phyloP scores from a whole-genome alignment of 1,284 basidiomycete species.

The Chalciporus piperatoides region DNA sequence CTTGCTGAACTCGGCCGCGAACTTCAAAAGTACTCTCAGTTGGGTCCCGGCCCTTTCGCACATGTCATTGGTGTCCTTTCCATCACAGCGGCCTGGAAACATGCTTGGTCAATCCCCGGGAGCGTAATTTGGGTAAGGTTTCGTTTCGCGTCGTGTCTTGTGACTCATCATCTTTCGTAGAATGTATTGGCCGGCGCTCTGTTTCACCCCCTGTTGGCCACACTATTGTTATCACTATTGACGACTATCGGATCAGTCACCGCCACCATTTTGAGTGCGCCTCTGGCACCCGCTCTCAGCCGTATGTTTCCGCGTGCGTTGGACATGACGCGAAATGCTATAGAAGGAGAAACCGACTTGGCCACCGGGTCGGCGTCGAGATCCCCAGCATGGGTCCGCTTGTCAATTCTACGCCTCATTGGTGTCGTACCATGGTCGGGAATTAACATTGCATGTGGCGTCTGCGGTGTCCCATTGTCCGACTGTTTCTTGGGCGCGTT shows the following conservation, averaged over 20 bases:
- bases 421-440: conserved; percentile 93
- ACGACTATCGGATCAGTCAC: conserved; percentile 83
- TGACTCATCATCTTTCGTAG: conserved; percentile 39
- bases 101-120: conserved; percentile 91
- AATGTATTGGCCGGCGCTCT: conserved; percentile 88
- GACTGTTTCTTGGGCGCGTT: conserved; percentile 80
- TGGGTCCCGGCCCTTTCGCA: conserved; percentile 54
- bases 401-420: conserved; percentile 81
- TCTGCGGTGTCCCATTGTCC: conserved; percentile 71
- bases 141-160: conserved; percentile 16
- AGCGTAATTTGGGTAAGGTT: conserved; percentile 79
- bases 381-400: conserved; percentile 76
- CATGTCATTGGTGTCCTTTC: conserved; percentile 81
- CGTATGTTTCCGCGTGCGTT: conserved; percentile 79
- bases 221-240: conserved; percentile 73
- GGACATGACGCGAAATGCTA: conserved; percentile 69
- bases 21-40: conserved; percentile 72
- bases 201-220: conserved; percentile 76
- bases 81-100: conserved; percentile 87
- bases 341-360: conserved; percentile 50
- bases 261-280: conserved; percentile 74
- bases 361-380: conserved; percentile 35
- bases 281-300: conserved; percentile 79
- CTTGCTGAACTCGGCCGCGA: conserved; percentile 70
- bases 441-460: conserved; percentile 91